Evolutionary conservation across 2,329 filamentous ascomycete genomes (phyloP).

Genomic region (Coniochaeta sp.): DNA sequence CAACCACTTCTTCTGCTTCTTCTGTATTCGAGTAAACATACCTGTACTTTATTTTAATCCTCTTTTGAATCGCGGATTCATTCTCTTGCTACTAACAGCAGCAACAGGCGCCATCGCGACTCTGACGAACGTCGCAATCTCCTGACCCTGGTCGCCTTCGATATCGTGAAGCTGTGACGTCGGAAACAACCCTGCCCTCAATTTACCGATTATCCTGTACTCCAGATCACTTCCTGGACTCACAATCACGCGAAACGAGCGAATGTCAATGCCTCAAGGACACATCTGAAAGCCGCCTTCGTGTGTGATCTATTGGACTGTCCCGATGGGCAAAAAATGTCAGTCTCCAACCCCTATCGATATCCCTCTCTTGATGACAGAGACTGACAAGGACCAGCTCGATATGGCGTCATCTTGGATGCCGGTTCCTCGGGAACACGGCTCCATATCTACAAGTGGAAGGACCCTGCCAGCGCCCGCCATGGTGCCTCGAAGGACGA

Average conservation of each 20-base stretch:
- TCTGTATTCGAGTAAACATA: not conserved
- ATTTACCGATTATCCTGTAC: not conserved
- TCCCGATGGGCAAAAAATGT: slow-evolving; percentile 18
- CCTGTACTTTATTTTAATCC: not conserved
- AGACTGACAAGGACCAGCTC: slow-evolving; percentile 31
- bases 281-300: not conserved
- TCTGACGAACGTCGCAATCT: not conserved
- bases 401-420: slow-evolving; percentile 93
- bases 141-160: not conserved
- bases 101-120: not conserved
- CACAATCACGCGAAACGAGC: not conserved
- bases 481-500: slow-evolving; percentile 52
- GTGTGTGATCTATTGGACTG: not conserved
- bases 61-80: not conserved
- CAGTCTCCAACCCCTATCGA: slow-evolving; percentile 1
- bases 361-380: not conserved
- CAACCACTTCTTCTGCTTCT: not conserved
- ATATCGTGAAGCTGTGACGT: not conserved
- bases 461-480: slow-evolving; percentile 63
- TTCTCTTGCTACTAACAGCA: not conserved
- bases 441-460: slow-evolving; percentile 91
- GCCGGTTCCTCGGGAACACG: slow-evolving; percentile 96
- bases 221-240: too few relatives aligned
- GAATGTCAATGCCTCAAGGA: not conserved
- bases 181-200: not conserved